These are phyloP conservation scores for Diaporthe sp. DNA, from an alignment of 2,329 filamentous ascomycete genomes.

Conservation along the genomic window DNA sequence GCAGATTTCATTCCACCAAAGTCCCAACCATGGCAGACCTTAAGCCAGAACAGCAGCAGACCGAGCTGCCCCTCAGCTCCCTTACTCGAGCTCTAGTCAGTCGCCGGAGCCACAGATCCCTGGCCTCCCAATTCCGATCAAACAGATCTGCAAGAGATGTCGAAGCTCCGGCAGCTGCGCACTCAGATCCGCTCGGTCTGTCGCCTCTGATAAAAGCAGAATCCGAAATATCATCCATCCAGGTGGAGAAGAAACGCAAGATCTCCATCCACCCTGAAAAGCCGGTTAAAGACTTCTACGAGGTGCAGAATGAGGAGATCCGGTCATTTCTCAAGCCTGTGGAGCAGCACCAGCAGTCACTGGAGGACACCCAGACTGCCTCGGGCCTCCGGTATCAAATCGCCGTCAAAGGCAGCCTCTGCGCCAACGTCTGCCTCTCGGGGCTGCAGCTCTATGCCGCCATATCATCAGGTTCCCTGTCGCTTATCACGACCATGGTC, in stretches of 20 bases:
- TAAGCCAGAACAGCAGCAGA: slow-evolving; percentile 6
- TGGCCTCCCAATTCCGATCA: slow-evolving; percentile 32
- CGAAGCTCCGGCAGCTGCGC: slow-evolving; percentile 12
- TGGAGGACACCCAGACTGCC: slow-evolving; percentile 82
- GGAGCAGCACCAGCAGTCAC: slow-evolving; percentile 87
- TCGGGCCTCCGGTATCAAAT: slow-evolving; percentile 84
- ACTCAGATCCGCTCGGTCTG: slow-evolving; percentile 32
- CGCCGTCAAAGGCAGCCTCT: slow-evolving; percentile 76
- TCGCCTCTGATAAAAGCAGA: slow-evolving; percentile 33
- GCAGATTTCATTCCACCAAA: not conserved
- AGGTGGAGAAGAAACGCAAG: slow-evolving; percentile 22
- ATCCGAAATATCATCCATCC: slow-evolving; percentile 15
- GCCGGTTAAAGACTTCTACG: slow-evolving; percentile 83
- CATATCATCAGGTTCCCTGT: slow-evolving; percentile 88
- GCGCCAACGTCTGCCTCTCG: slow-evolving; percentile 84
- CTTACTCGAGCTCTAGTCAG: slow-evolving; percentile 28
- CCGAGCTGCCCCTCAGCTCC: slow-evolving; percentile 33
- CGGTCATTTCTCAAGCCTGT: slow-evolving; percentile 91
- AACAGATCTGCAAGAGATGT: slow-evolving; percentile 35
- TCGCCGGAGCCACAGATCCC: slow-evolving; percentile 32
- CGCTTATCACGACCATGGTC: slow-evolving; percentile 97
- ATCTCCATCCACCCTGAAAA: slow-evolving; percentile 17
- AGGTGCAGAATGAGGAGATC: slow-evolving; percentile 92
- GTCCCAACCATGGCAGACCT: slow-evolving; percentile 14
- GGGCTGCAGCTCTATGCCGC: slow-evolving; percentile 90